Percentiles rank a stretch among this genome's conserved stretches.
These are phyloP conservation scores for Curvularia spicifera DNA, from an alignment of 2,329 filamentous ascomycete genomes.

Conservation along the genomic window DNA sequence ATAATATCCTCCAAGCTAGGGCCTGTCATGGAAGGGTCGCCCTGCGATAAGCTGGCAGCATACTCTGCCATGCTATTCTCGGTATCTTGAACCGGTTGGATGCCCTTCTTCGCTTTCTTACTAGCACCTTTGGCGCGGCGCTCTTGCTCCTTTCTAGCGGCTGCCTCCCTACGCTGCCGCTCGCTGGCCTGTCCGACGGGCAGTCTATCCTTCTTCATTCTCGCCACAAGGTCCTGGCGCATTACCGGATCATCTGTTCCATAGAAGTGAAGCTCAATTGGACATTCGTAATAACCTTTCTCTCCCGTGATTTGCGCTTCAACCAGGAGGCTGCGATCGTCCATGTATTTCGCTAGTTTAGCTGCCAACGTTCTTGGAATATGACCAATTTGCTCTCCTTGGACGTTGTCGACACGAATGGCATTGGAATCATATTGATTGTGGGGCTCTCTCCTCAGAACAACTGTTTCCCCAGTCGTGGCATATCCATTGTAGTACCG, in stretches of 20 bases:
- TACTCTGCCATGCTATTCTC: constrained; percentile 38
- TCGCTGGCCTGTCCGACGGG: constrained; percentile 52
- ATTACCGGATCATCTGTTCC: constrained; percentile 66
- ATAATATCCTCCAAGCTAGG: constrained; percentile 69
- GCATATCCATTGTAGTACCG: constrained; percentile 49
- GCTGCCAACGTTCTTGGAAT: constrained; percentile 69
- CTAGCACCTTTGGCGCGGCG: constrained; percentile 53
- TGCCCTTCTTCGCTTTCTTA: constrained; percentile 38
- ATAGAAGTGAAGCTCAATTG: constrained; percentile 71
- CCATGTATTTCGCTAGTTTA: constrained; percentile 76
- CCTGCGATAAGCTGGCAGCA: constrained; percentile 33
- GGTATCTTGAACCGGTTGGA: constrained; percentile 30
- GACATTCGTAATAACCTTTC: constrained; percentile 74
- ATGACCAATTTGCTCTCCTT: constrained; percentile 78
- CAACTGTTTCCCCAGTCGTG: constrained; percentile 44
- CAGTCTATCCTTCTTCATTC: constrained; percentile 70
- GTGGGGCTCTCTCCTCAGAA: constrained; percentile 64
- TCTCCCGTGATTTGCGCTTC: constrained; percentile 73
- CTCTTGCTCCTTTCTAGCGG: constrained; percentile 63
- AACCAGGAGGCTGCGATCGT: constrained; percentile 60
- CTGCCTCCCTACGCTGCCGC: constrained; percentile 59
- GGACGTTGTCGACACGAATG: constrained; percentile 78
- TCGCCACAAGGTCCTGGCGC: constrained; percentile 63
- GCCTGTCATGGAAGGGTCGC: constrained; percentile 43
- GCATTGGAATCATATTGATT: constrained; percentile 70